Evolutionary conservation across 169 alveolate species (phyloP).

Genomic region (Plasmodium adleri): DNA sequence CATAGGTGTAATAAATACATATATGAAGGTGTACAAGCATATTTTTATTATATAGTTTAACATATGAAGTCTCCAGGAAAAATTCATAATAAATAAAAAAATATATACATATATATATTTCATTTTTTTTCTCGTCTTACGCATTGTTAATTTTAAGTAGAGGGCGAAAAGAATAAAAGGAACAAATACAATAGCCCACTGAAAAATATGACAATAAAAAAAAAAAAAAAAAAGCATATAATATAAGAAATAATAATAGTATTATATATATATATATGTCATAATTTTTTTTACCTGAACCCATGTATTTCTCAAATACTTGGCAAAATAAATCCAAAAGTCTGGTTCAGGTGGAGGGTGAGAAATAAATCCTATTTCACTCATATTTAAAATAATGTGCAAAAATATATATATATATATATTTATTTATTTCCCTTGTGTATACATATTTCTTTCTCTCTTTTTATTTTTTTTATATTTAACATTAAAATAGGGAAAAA

Average conservation of each 20-base stretch:
- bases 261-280: constrained; percentile 3
- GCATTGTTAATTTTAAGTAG: constrained; percentile 67
- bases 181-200: constrained; percentile 72
- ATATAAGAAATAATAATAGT: not conserved
- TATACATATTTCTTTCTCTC: not conserved
- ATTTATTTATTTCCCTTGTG: not conserved
- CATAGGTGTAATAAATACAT: not conserved
- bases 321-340: constrained; percentile 74
- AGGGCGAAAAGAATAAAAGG: constrained; percentile 64
- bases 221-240: not conserved
- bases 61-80: too few relatives aligned
- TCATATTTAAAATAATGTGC: not conserved
- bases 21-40: not conserved
- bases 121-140: constrained; percentile 17
- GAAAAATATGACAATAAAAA: not conserved
- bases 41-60: too few relatives aligned
- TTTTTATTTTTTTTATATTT: not conserved
- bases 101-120: not conserved
- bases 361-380: constrained; percentile 25
- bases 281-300: constrained; percentile 35
- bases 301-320: constrained; percentile 49
- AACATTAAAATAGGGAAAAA: not conserved
- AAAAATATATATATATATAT: not conserved
- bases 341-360: constrained; percentile 74
- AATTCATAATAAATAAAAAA: too few relatives aligned